Percentiles rank a stretch among this genome's conserved stretches.
Evolutionary conservation across 2,329 filamentous ascomycete genomes (phyloP).

Genomic region (Trichoderma sp.): DNA sequence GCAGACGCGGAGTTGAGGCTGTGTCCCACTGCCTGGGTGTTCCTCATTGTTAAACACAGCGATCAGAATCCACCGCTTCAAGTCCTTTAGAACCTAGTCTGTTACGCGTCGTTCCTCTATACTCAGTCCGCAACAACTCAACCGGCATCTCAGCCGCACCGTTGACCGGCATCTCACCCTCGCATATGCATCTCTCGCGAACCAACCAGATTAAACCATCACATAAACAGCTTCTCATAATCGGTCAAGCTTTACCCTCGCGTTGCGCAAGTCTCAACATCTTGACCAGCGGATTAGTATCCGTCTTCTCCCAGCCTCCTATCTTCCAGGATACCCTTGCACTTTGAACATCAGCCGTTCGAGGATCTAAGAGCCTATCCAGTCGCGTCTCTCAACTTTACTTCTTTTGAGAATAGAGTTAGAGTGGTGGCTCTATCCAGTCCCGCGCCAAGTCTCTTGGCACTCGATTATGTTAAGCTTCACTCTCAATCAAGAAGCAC

Average conservation of each 20-base stretch:
- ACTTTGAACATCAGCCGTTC: not conserved
- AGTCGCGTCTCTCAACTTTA: not conserved
- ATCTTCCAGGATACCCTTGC: not conserved
- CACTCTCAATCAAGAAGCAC: not conserved
- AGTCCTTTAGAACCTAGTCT: not conserved
- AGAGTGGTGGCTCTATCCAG: not conserved
- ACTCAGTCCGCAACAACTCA: not conserved
- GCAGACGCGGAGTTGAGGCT: not conserved
- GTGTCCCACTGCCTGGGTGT: not conserved
- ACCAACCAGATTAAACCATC: not conserved
- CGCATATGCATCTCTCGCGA: not conserved
- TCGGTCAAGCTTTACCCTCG: not conserved
- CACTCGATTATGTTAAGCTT: not conserved
- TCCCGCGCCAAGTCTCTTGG: not conserved
- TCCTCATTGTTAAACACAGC: not conserved
- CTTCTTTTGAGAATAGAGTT: not conserved
- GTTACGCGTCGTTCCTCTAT: not conserved
- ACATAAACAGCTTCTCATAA: not conserved
- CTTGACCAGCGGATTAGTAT: not conserved
- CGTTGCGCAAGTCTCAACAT: not conserved
- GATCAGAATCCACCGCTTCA: not conserved
- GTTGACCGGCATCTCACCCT: not conserved
- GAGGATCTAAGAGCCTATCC: not conserved
- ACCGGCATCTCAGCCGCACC: not conserved
- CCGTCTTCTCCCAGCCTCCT: not conserved